A percentile compares a stretch with the other conserved stretches of the same genome.
These are phyloP conservation scores for Ustilago cynodontis DNA, from an alignment of 1,284 basidiomycete species.

Conservation along the genomic window DNA sequence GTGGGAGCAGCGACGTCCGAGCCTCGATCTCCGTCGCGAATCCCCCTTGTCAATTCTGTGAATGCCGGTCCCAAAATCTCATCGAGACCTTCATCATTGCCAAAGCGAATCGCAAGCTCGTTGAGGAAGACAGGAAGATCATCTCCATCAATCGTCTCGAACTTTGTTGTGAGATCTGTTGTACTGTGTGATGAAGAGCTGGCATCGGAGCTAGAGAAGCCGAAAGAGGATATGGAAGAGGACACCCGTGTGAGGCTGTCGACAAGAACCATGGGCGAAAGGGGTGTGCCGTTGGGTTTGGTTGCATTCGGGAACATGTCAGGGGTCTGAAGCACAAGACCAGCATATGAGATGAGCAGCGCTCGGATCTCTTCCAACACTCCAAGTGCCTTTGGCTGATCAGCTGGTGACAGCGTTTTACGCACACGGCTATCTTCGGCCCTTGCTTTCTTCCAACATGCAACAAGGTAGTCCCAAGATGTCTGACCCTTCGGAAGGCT, in stretches of 20 bases:
- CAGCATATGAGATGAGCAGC: slow-evolving; percentile 88
- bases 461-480: slow-evolving; percentile 88
- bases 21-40: slow-evolving; percentile 56
- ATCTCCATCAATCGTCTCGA: slow-evolving; percentile 66
- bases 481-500: slow-evolving; percentile 84
- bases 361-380: slow-evolving; percentile 47
- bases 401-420: slow-evolving; percentile 74
- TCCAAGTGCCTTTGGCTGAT: slow-evolving; percentile 74
- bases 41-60: slow-evolving; percentile 57
- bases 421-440: slow-evolving; percentile 46
- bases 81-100: slow-evolving; percentile 69
- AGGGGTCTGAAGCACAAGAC: slow-evolving; percentile 89
- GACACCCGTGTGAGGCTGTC: slow-evolving; percentile 53
- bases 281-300: slow-evolving; percentile 46
- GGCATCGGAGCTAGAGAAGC: slow-evolving; percentile 30
- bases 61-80: slow-evolving; percentile 72
- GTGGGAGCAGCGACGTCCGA: slow-evolving; percentile 18
- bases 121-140: slow-evolving; percentile 72
- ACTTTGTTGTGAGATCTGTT: slow-evolving; percentile 43
- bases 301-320: slow-evolving; percentile 80
- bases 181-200: slow-evolving; percentile 21
- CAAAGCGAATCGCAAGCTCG: slow-evolving; percentile 72
- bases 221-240: slow-evolving; percentile 69
- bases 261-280: slow-evolving; percentile 76
- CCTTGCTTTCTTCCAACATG: slow-evolving; percentile 81